These are phyloP conservation scores for Leccinum imitatum DNA, from an alignment of 768 basidiomycete species.

Conservation along the genomic window DNA sequence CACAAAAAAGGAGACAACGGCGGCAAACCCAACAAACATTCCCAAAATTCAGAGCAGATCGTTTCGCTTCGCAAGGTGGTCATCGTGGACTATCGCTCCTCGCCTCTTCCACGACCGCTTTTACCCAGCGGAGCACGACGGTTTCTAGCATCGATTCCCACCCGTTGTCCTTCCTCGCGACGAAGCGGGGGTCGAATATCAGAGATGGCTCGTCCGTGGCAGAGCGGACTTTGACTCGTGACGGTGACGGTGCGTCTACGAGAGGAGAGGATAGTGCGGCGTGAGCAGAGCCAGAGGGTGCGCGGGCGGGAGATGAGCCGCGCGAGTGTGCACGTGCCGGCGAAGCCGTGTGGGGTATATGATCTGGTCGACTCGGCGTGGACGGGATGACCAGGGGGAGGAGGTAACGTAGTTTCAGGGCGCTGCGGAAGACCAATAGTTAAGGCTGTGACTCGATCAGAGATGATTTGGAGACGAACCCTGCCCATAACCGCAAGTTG, in stretches of 20 bases:
- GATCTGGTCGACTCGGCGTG: constrained; percentile 31
- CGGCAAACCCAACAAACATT: not conserved
- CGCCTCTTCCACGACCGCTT: constrained; percentile 65
- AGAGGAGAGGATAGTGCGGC: not conserved
- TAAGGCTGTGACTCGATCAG: not conserved
- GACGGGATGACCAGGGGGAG: constrained; percentile 64
- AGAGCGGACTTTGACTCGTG: constrained; percentile 38
- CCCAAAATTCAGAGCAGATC: constrained; percentile 1
- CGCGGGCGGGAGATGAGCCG: constrained; percentile 26
- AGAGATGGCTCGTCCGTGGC: constrained; percentile 47
- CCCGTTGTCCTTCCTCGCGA: constrained; percentile 71
- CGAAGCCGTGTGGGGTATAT: constrained; percentile 25
- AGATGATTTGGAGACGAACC: constrained; percentile 47
- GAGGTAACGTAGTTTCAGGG: constrained; percentile 79
- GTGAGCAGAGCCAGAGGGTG: constrained; percentile 14
- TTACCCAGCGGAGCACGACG: constrained; percentile 64
- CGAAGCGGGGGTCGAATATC: constrained; percentile 67
- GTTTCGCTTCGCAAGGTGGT: constrained; percentile 2
- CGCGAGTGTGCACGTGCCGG: constrained; percentile 21
- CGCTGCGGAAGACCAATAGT: constrained; percentile 41
- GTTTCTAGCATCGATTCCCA: constrained; percentile 81
- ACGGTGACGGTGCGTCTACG: constrained; percentile 24
- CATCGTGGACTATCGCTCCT: constrained; percentile 38
- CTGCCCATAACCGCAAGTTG: constrained; percentile 82
- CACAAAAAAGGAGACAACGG: not conserved